Conservation (phyloP, 2,329 filamentous ascomycete genomes). For the Aspergillus amoenus region DNA sequence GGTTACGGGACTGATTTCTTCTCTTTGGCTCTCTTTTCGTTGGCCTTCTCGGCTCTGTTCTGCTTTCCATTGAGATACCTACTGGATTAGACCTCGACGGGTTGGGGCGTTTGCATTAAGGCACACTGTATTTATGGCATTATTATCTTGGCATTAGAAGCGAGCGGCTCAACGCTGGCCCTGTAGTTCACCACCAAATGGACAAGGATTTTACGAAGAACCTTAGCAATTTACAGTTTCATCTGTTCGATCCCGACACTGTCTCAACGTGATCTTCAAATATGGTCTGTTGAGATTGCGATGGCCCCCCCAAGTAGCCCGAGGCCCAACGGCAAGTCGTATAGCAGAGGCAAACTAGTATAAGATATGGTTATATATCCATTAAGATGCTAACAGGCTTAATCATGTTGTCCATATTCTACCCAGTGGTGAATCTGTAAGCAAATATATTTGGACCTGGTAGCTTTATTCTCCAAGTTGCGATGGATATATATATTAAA, state of each 20-base stretch:
- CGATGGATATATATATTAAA: no score
- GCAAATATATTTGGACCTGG: no score
- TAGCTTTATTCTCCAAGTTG: no score
- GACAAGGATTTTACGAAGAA: not conserved
- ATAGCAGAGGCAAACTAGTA: no score
- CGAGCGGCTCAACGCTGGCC: not conserved
- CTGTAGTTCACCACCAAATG: slow-evolving; percentile 3
- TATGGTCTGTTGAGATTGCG: slow-evolving; percentile 15
- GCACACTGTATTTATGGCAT: slow-evolving; percentile 4
- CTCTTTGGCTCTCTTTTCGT: not conserved
- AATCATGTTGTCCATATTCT: no score
- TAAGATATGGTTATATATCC: no score
- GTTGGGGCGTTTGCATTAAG: not conserved
- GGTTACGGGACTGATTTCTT: slow-evolving; percentile 72
- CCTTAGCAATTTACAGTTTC: slow-evolving; percentile 11
- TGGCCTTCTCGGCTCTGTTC: not conserved
- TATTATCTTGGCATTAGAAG: slow-evolving; percentile 8
- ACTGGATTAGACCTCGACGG: slow-evolving; percentile 7
- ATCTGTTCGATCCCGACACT: slow-evolving; percentile 33
- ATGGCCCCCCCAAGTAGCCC: no score
- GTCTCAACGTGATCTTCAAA: slow-evolving; percentile 22
- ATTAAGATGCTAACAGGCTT: no score
- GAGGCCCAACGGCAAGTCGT: no score
- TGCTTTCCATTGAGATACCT: slow-evolving; percentile 8
- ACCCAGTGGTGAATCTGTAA: no score